A percentile compares a stretch with the other conserved stretches of the same genome.
Evolutionary conservation across 345 rosid genomes (phyloP).

Genomic region (Isatis tinctoria): DNA sequence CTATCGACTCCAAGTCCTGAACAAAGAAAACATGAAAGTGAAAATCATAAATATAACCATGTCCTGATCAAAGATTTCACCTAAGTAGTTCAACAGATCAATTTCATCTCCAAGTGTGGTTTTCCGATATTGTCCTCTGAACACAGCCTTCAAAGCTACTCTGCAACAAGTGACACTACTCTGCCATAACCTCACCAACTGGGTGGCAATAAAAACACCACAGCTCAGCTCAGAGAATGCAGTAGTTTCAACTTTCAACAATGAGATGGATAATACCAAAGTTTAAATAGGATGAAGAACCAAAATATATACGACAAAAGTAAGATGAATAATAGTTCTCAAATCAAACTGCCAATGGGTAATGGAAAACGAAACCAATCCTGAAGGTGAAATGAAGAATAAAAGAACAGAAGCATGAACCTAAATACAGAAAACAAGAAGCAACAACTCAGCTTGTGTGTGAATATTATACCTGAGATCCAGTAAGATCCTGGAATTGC

Average conservation of each 20-base stretch:
- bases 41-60: no score
- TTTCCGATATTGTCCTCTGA: no score
- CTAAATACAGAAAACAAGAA: background rate
- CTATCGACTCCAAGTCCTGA: slow-evolving; percentile 90
- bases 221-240: background rate
- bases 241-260: background rate
- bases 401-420: background rate
- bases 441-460: background rate
- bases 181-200: background rate
- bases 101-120: no score
- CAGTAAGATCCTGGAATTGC: slow-evolving; percentile 91
- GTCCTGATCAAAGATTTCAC: no score
- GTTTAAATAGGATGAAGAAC: background rate
- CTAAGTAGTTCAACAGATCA: no score
- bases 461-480: slow-evolving; percentile 51
- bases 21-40: background rate
- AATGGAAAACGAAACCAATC: background rate
- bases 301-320: background rate
- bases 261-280: background rate
- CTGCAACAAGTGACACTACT: no score
- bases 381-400: background rate
- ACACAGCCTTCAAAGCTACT: background rate
- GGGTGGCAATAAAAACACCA: no score
- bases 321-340: background rate
- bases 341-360: background rate